phyloP scores from a whole-genome alignment of 1,284 basidiomycete species.

The Leucocoprinus gongylophorus region DNA sequence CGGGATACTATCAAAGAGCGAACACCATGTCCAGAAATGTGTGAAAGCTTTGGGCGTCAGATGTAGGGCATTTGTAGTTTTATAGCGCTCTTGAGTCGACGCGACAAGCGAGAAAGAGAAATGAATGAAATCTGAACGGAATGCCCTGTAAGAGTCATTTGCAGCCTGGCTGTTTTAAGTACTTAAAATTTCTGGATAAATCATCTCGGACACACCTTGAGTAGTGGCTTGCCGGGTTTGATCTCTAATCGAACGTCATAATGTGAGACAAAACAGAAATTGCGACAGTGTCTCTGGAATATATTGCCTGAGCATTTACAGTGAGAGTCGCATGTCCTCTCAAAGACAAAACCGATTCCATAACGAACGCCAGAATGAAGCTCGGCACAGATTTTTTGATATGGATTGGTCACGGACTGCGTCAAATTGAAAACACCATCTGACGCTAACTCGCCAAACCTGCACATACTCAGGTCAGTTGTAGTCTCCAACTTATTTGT shows the following conservation, averaged over 20 bases:
- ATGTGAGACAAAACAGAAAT: conserved; percentile 81
- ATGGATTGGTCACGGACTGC: conserved; percentile 21
- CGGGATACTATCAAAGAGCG: conserved; percentile 74
- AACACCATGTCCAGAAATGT: conserved; percentile 93
- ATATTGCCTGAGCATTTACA: conserved; percentile 65
- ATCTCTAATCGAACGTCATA: conserved; percentile 69
- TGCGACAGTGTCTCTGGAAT: conserved; percentile 75
- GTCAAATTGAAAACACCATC: conserved; percentile 8
- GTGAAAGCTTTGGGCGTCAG: conserved; percentile 83
- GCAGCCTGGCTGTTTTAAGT: conserved; percentile 2
- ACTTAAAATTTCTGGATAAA: neutral
- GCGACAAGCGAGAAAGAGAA: conserved; percentile 85
- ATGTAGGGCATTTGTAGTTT: conserved; percentile 46
- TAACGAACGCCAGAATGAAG: conserved; percentile 87
- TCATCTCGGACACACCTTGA: conserved; percentile 39
- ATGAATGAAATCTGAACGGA: conserved; percentile 94
- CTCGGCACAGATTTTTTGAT: conserved; percentile 68
- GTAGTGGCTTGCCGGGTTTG: conserved; percentile 35
- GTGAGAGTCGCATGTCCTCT: conserved; percentile 77
- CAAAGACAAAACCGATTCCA: conserved; percentile 81
- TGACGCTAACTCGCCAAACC: conserved; percentile 6
- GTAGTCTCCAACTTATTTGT: neutral
- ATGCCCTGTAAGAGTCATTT: conserved; percentile 85
- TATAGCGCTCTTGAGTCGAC: conserved; percentile 31
- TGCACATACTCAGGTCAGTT: neutral